phyloP scores from a whole-genome alignment of 352 stramenopile species.

The Globisporangium barbulae region DNA sequence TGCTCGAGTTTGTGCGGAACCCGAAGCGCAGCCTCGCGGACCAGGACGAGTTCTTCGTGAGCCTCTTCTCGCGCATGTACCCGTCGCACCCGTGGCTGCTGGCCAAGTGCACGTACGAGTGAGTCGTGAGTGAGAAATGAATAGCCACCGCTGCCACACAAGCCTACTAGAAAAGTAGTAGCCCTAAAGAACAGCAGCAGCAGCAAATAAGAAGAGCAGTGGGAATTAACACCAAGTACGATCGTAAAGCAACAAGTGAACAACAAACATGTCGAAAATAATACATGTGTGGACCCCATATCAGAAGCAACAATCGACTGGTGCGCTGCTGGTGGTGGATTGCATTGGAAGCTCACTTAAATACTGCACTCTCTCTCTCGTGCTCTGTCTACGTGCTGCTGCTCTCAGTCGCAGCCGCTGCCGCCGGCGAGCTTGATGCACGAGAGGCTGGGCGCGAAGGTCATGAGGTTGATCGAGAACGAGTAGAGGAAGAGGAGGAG shows the following conservation, averaged over 20 bases:
- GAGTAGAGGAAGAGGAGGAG: not conserved
- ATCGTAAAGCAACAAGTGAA: no score
- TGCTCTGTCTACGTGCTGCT: no score
- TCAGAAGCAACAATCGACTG: no score
- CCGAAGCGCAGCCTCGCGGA: slow-evolving; percentile 70
- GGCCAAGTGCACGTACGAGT: slow-evolving; percentile 53
- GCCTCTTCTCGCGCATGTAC: slow-evolving; percentile 82
- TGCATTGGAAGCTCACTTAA: no score
- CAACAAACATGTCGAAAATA: no score
- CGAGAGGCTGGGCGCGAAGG: not conserved
- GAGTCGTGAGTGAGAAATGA: not conserved
- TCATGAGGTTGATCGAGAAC: slow-evolving; percentile 1
- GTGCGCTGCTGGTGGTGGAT: no score
- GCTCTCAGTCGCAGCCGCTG: not conserved
- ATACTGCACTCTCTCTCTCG: no score
- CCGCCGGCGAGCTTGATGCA: not conserved
- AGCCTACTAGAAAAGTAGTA: not conserved
- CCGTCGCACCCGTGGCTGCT: slow-evolving; percentile 76
- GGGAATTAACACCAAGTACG: no score
- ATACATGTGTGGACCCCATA: no score
- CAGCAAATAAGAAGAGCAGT: no score
- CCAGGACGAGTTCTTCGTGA: slow-evolving; percentile 85
- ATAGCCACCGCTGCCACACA: not conserved
- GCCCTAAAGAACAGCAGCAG: no score
- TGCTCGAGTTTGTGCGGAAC: slow-evolving; percentile 67